Evolutionary conservation across 257 asterid genomes (phyloP).

Genomic region (Linaria vulgaris): DNA sequence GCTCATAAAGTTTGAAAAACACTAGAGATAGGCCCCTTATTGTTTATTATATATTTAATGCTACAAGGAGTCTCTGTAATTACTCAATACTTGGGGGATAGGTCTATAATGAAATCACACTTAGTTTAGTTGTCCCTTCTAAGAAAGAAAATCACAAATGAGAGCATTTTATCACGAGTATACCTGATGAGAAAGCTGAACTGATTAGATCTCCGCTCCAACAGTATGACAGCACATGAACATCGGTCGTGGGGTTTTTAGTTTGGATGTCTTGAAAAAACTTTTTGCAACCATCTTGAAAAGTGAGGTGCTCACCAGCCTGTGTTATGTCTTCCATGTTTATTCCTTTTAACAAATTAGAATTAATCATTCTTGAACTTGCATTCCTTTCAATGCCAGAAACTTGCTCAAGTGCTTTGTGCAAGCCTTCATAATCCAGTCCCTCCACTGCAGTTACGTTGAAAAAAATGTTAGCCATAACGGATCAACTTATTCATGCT

Average conservation of each 20-base stretch:
- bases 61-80: no score
- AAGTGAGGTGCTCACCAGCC: slow-evolving; percentile 56
- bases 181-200: slow-evolving; percentile 61
- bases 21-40: no score
- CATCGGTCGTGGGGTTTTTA: slow-evolving; percentile 28
- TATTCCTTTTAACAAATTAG: slow-evolving; percentile 54
- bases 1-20: neutral
- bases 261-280: slow-evolving; percentile 37
- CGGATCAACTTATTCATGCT: neutral
- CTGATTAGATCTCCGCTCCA: slow-evolving; percentile 64
- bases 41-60: no score
- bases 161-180: slow-evolving; percentile 3
- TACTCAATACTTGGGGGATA: no score
- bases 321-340: slow-evolving; percentile 43
- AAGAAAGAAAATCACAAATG: neutral
- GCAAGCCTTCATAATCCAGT: slow-evolving; percentile 53
- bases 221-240: slow-evolving; percentile 60
- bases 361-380: slow-evolving; percentile 45
- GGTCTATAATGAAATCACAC: no score
- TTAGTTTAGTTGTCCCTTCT: neutral
- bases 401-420: slow-evolving; percentile 52
- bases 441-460: slow-evolving; percentile 31
- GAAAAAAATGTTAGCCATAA: slow-evolving; percentile 18
- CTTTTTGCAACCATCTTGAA: slow-evolving; percentile 60
- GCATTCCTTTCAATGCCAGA: slow-evolving; percentile 55